Evolutionary conservation across 2,329 filamentous ascomycete genomes (phyloP).

Genomic region (Epichloe elymi): DNA sequence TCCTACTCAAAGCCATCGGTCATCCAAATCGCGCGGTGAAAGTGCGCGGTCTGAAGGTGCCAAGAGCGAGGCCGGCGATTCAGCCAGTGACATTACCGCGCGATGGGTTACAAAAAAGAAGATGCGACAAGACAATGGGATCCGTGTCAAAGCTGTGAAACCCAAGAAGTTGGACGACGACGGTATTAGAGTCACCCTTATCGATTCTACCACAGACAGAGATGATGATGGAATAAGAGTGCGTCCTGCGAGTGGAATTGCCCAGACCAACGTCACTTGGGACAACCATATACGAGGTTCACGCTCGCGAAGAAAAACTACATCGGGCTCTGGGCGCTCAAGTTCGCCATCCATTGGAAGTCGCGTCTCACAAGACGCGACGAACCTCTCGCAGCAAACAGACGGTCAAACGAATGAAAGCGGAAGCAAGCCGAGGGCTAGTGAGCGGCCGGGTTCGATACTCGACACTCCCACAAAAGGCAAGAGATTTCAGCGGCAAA

Average conservation of each 20-base stretch:
- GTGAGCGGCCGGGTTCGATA: slow-evolving; percentile 25
- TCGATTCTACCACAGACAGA: background rate
- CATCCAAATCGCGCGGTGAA: slow-evolving; percentile 21
- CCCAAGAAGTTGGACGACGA: slow-evolving; percentile 17
- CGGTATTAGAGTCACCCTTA: slow-evolving; percentile 31
- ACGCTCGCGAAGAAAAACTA: slow-evolving; percentile 16
- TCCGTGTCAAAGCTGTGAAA: slow-evolving; percentile 11
- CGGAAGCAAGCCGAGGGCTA: slow-evolving; percentile 17
- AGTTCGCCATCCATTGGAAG: slow-evolving; percentile 14
- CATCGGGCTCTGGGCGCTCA: slow-evolving; percentile 11
- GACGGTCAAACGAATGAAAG: slow-evolving; percentile 6
- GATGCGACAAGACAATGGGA: slow-evolving; percentile 14
- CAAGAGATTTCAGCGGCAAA: slow-evolving; percentile 16
- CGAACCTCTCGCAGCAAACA: slow-evolving; percentile 10
- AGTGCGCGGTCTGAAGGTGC: slow-evolving; percentile 14
- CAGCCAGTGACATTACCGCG: slow-evolving; percentile 17
- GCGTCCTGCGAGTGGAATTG: slow-evolving; percentile 16
- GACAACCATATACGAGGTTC: slow-evolving; percentile 8
- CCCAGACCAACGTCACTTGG: slow-evolving; percentile 11
- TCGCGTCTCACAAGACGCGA: slow-evolving; percentile 14
- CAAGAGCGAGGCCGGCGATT: slow-evolving; percentile 15
- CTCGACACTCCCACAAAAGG: slow-evolving; percentile 26
- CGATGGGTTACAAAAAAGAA: slow-evolving; percentile 2
- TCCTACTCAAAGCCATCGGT: slow-evolving; percentile 21
- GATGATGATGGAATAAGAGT: slow-evolving; percentile 19